Evolutionary conservation across 108 stramenopile genomes (phyloP).

Genomic region (Fistulifera solaris): DNA sequence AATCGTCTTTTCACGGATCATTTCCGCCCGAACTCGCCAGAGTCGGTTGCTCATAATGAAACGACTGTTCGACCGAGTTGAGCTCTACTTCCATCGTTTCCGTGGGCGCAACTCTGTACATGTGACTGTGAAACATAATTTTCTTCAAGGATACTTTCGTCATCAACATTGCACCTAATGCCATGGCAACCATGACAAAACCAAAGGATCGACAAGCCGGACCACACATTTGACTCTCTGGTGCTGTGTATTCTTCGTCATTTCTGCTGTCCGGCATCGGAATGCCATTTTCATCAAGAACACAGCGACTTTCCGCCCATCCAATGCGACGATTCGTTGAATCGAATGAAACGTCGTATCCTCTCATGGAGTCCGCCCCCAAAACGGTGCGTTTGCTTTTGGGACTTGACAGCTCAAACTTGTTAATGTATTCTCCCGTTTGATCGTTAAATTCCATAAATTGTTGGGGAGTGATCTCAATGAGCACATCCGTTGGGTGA

Average conservation of each 20-base stretch:
- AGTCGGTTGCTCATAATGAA: too few relatives aligned
- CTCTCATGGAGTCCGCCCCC: slow-evolving; percentile 89
- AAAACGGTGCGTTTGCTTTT: slow-evolving; percentile 17
- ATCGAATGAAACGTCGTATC: slow-evolving; percentile 87
- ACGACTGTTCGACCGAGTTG: too few relatives aligned
- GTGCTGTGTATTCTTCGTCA: not conserved
- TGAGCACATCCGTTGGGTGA: slow-evolving; percentile 50
- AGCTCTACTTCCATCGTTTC: too few relatives aligned
- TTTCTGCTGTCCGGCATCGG: not conserved
- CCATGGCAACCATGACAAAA: too few relatives aligned
- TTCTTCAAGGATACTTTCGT: too few relatives aligned
- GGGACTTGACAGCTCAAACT: slow-evolving; percentile 38
- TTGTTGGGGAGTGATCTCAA: slow-evolving; percentile 67
- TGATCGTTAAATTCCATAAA: slow-evolving; percentile 69
- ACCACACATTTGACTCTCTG: too few relatives aligned
- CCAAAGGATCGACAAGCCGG: too few relatives aligned
- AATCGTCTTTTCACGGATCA: too few relatives aligned
- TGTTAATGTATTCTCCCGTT: slow-evolving; percentile 35
- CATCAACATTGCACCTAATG: too few relatives aligned
- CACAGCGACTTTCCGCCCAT: slow-evolving; percentile 12
- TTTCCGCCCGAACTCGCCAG: too few relatives aligned
- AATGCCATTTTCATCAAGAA: not conserved
- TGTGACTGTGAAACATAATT: too few relatives aligned
- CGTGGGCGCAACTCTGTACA: too few relatives aligned
- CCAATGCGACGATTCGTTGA: slow-evolving; percentile 14